Evolutionary conservation across 176 grass and related monocot species (phyloP).

Genomic region (Chrysopogon serrulatus): DNA sequence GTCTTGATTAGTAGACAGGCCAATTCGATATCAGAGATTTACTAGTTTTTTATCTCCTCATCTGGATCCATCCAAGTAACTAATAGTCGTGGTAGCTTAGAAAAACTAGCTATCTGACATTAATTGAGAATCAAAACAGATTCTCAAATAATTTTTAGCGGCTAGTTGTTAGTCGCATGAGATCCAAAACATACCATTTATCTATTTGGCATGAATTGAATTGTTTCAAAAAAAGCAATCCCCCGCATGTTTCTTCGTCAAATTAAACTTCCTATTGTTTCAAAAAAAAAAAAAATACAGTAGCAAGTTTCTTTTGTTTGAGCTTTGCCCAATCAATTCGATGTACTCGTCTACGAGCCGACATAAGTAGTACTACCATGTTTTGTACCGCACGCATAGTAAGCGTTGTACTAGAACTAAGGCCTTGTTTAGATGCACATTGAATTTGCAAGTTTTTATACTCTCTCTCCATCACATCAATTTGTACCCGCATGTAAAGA

Average conservation of each 20-base stretch:
- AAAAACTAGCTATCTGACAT: neutral
- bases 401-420: neutral
- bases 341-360: neutral
- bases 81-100: neutral
- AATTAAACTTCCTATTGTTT: neutral
- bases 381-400: neutral
- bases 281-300: neutral
- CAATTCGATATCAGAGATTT: neutral
- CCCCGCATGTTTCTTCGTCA: too few relatives aligned
- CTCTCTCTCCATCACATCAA: too few relatives aligned
- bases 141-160: neutral
- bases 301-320: neutral
- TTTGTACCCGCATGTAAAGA: too few relatives aligned
- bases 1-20: neutral
- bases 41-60: neutral
- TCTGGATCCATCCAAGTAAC: neutral
- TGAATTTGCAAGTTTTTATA: too few relatives aligned
- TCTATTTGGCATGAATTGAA: too few relatives aligned
- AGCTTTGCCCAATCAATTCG: neutral
- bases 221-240: too few relatives aligned
- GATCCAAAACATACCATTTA: neutral
- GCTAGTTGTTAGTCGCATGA: neutral
- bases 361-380: neutral
- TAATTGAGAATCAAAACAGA: neutral
- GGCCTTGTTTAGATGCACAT: too few relatives aligned